A percentile compares a stretch with the other conserved stretches of the same genome.
These are phyloP conservation scores for Cyamopsis tetragonoloba DNA, from an alignment of 306 rosid genomes.

Conservation along the genomic window DNA sequence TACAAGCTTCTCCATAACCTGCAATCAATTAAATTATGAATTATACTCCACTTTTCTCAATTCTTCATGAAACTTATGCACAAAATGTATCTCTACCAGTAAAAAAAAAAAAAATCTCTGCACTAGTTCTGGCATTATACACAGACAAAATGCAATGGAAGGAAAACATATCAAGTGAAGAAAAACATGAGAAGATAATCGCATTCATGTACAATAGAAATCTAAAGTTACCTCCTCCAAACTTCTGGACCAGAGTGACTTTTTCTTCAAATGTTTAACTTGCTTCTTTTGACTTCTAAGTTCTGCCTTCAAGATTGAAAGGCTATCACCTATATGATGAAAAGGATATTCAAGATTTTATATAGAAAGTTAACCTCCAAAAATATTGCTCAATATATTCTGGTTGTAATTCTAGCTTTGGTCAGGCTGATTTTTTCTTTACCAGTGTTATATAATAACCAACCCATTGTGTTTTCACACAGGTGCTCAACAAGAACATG, in stretches of 20 bases:
- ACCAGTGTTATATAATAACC: neutral
- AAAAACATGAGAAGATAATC: conserved; percentile 20
- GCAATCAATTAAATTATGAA: conserved; percentile 35
- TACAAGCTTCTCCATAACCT: conserved; percentile 88
- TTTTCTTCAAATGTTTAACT: conserved; percentile 70
- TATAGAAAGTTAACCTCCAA: neutral
- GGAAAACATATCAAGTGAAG: neutral
- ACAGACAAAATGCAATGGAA: conserved; percentile 3
- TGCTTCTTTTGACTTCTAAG: conserved; percentile 64
- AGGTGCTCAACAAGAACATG: neutral
- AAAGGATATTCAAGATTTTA: neutral
- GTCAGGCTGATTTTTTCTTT: conserved; percentile 49
- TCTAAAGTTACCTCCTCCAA: conserved; percentile 70
- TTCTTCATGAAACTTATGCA: neutral
- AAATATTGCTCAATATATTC: conserved; percentile 1
- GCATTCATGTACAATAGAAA: conserved; percentile 14
- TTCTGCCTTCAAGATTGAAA: conserved; percentile 53
- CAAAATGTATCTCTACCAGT: neutral
- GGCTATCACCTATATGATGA: conserved; percentile 50
- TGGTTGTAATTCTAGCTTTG: conserved; percentile 37
- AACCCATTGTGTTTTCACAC: neutral
- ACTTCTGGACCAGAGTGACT: conserved; percentile 86
- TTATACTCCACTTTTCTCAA: neutral
- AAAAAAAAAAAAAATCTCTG: neutral
- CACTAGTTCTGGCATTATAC: conserved; percentile 11